Percentiles rank a stretch among this genome's conserved stretches.
Conservation (phyloP, 2,329 filamentous ascomycete species). For the Dothidotthia symphoricarpi region DNA sequence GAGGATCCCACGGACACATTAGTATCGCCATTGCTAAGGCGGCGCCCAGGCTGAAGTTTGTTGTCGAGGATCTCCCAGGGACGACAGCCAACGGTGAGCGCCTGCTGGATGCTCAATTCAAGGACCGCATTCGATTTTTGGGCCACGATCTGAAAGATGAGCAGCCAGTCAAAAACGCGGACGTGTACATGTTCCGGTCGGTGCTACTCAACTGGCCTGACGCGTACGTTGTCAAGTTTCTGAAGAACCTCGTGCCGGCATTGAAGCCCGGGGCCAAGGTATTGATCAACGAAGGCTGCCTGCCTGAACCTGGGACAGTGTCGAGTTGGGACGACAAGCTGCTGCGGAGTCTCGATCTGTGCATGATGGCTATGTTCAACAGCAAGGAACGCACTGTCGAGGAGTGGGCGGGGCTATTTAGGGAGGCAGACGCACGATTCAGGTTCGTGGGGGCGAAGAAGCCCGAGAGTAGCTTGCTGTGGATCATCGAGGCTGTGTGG, state of each 20-base stretch:
- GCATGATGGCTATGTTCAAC: constrained; percentile 5
- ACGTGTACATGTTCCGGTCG: constrained; percentile 46
- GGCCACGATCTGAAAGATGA: constrained; percentile 57
- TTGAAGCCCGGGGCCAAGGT: constrained; percentile 13
- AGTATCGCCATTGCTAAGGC: constrained; percentile 10
- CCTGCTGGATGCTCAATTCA: constrained; percentile 8
- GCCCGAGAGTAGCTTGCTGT: constrained; percentile 1
- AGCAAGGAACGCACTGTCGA: constrained; percentile 1
- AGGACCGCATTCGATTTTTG: constrained; percentile 27
- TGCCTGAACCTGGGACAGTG: constrained; percentile 2
- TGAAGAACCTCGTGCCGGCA: constrained; percentile 29
- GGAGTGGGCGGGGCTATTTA: constrained; percentile 2
- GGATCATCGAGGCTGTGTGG: constrained; percentile 5
- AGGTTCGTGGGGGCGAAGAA: neutral
- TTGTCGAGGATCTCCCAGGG: constrained; percentile 21
- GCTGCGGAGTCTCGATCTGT: constrained; percentile 1
- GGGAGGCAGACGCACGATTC: constrained; percentile 1
- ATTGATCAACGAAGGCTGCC: constrained; percentile 6
- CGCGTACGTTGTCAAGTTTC: constrained; percentile 31
- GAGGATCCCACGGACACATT: constrained; percentile 16
- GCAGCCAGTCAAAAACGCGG: constrained; percentile 50
- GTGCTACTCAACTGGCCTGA: constrained; percentile 39
- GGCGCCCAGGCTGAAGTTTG: constrained; percentile 12
- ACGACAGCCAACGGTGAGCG: constrained; percentile 6
- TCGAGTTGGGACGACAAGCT: constrained; percentile 3